Evolutionary conservation across 1,284 basidiomycete genomes (phyloP), one percentile per base, ranked within the genome.

Genomic region (Trichosporon sp.): DNA sequence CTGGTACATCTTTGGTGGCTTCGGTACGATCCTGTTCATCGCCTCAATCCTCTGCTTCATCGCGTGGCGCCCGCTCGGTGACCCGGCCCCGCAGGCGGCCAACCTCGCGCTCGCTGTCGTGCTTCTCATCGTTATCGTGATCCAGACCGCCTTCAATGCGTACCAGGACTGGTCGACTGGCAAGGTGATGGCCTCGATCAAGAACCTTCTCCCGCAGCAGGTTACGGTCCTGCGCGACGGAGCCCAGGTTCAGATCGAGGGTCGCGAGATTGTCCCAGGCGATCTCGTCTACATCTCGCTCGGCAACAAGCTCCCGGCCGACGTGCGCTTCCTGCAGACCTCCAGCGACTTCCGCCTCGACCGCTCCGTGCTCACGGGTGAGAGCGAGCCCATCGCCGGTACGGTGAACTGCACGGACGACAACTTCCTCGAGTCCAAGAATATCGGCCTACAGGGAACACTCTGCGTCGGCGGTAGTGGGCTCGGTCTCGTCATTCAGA

Each of bases 371-470:
- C 80, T 88, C 40, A 89, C 87, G 0, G 87, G 87, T 34, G 84
- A 86, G 77, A 73, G 79, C 23, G 84, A 87, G 61, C 84, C 86
- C 69, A 81, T 88, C 34, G 73, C 82, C 0, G 86, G 82, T 0
- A 80, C 82, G 1, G 73, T 86, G 46, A 83, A 86, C 23, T 71
- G 74, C 14, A 86, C 85, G 2, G 84, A 85, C 11, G 79, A 83
- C 21, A 88, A 86, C 63, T 81, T 85, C 21, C 82, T 87, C 7
- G 86, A 87, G 71, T 85, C 84, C n/a, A 81, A 83, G 67, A 88
- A 88, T 74, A 81, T 88, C 52, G 86, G 85, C 3, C 79, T 89
- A 13, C 85, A 86, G 76, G 87, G 87, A 13, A 88, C 87, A 0
- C 81, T 86, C 27, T 86, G 86, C 69, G 83, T 85, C 1, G 83